These are phyloP conservation scores for Thielaviopsis euricoi DNA, from an alignment of 2,329 filamentous ascomycete species.

Conservation along the genomic window DNA sequence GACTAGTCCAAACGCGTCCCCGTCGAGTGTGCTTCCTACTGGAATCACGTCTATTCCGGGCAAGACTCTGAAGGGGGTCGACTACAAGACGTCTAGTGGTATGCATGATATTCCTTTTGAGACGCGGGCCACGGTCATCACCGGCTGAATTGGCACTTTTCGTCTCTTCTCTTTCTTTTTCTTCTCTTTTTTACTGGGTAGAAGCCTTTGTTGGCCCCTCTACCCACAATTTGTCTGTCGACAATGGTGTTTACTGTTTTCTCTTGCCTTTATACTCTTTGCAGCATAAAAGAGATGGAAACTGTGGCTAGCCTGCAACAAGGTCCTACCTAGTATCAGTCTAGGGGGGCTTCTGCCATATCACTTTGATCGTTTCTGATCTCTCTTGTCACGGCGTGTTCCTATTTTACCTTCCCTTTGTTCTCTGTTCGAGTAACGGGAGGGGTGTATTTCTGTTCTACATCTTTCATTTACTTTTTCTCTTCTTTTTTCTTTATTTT, in stretches of 20 bases:
- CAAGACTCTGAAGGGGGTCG: constrained; percentile 4
- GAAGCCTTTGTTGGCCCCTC: constrained; percentile 10
- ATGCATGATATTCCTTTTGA: constrained; percentile 10
- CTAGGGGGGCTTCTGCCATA: constrained; percentile 2
- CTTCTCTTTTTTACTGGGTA: constrained; percentile 3
- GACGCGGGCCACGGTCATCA: constrained; percentile 6
- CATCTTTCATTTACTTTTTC: constrained; percentile 1
- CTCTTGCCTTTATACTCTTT: not conserved
- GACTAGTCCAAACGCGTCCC: constrained; percentile 28
- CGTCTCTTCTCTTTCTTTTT: not conserved
- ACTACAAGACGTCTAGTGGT: not conserved
- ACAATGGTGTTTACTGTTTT: constrained; percentile 8
- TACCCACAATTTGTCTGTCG: constrained; percentile 11
- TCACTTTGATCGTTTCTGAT: not conserved
- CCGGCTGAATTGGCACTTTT: not conserved
- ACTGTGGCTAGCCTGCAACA: not conserved
- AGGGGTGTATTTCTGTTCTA: not conserved
- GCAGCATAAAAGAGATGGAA: not conserved
- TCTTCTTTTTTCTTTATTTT: not conserved
- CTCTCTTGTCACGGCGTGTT: not conserved
- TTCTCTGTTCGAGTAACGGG: constrained; percentile 9
- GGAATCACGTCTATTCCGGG: not conserved
- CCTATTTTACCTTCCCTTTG: constrained; percentile 1
- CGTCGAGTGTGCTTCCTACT: constrained; percentile 13
- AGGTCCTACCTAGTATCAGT: constrained; percentile 10